A percentile compares a stretch with the other conserved stretches of the same genome.
phyloP scores from a whole-genome alignment of 768 basidiomycete species.

The Chalciporus sphaerocephalus region DNA sequence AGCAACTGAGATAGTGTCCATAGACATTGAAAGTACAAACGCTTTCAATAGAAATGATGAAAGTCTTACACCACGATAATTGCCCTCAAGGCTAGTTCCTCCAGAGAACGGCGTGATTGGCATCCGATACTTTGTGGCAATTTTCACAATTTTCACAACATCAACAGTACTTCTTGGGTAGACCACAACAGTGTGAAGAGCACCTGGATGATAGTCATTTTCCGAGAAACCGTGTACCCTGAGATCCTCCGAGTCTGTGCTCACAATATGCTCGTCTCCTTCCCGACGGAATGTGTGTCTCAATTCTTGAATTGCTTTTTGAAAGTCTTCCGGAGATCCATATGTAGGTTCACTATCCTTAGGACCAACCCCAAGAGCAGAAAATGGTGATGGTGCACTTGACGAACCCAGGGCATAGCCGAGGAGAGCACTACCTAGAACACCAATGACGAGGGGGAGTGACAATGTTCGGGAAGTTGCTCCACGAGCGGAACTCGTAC shows the following conservation, averaged over 20 bases:
- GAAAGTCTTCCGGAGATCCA: slow-evolving; percentile 51
- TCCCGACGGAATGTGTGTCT: slow-evolving; percentile 30
- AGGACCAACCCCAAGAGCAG: slow-evolving; percentile 4
- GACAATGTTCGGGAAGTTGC: background rate
- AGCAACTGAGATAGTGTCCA: too few species aligned
- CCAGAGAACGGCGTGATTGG: slow-evolving; percentile 78
- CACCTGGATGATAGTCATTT: slow-evolving; percentile 47
- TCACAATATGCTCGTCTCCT: slow-evolving; percentile 31
- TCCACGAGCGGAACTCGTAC: background rate
- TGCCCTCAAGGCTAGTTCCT: slow-evolving; percentile 79
- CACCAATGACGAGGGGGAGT: slow-evolving; percentile 13
- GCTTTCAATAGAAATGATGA: too few species aligned
- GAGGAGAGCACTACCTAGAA: slow-evolving; percentile 14
- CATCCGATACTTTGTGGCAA: slow-evolving; percentile 70
- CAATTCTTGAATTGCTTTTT: slow-evolving; percentile 50
- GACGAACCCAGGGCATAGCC: slow-evolving; percentile 23
- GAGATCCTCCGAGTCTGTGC: slow-evolving; percentile 50
- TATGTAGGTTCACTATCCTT: slow-evolving; percentile 32
- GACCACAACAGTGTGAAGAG: slow-evolving; percentile 55
- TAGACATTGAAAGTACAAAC: too few species aligned
- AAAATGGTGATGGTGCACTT: slow-evolving; percentile 3
- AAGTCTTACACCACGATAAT: slow-evolving; percentile 55
- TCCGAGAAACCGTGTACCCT: slow-evolving; percentile 51
- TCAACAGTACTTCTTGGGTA: slow-evolving; percentile 72
- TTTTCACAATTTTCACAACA: slow-evolving; percentile 71